Base-by-base conservation (phyloP, 2,329 filamentous ascomycete genomes). In the Coleophoma crateriformis region DNA sequence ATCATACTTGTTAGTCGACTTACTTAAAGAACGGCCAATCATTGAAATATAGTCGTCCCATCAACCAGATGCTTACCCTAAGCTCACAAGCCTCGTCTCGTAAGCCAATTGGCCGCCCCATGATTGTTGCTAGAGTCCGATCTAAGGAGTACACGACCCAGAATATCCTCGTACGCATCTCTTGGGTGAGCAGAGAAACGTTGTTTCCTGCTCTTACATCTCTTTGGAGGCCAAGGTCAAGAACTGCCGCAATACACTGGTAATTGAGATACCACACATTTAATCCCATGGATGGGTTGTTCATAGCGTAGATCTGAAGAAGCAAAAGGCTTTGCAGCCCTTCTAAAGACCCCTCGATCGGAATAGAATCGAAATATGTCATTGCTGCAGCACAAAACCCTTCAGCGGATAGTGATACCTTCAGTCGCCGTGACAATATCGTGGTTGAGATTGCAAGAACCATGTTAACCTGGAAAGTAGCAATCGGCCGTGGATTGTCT, bases 251-350 rank as follows among this genome's bases (percentile, higher is more conserved):
- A 10, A 79, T 65, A 37, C 75, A 78, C 51, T 79, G 76, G 47
- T 79, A 79, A 47, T 79, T 77, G 2, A 79, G 61, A 47, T 76
- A 75, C 77, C 77, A 80, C 1, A 76, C 64, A 49, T 77, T 79
- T 4, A 79, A 56, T 0, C 68, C 64, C 45, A 75, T 70, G 1
- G 68, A 72, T 0, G 76, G 72, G 51, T 71, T 78, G 34, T 78
- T 71, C 12, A 79, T 65, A 0, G 75, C 73, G 46, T 78, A 78
- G 0, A 79, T 66, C 27, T 75, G 60, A 2, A 76, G 58, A 0
- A 76, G 49, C 1, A 75, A 53, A 49, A 79, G 58, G 46, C 74
- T 76, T 39, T 80, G 77, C 0, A 78, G 58, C 0, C 75, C 75
- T 7, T 70, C 64, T 0, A 78, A 51, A 0, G 76, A 78, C 34